phyloP scores from a whole-genome alignment of 352 stramenopile genomes.

The Pythium pectinolyticum region DNA sequence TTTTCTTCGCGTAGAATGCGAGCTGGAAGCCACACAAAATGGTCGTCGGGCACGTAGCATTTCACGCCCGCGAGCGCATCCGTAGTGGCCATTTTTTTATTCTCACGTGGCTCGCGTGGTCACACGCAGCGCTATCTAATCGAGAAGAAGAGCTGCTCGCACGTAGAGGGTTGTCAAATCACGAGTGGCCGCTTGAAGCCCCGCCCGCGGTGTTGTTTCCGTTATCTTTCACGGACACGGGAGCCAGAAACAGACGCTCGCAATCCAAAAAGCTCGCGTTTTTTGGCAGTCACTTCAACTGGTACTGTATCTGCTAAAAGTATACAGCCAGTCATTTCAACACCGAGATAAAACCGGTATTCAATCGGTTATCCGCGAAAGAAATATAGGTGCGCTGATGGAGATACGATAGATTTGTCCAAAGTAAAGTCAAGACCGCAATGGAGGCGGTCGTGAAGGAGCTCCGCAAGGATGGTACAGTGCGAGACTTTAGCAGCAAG shows the following conservation, averaged over 20 bases:
- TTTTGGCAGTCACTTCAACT: conserved; percentile 30
- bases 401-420: neutral
- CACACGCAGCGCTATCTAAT: neutral
- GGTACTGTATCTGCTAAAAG: conserved; percentile 19
- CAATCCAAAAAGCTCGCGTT: too few species aligned
- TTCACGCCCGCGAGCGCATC: conserved; percentile 45
- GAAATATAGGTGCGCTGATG: neutral
- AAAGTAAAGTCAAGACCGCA: neutral
- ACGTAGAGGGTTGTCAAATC: neutral
- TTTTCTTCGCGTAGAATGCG: conserved; percentile 67
- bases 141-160: neutral
- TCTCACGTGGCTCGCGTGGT: neutral
- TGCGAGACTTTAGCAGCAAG: neutral
- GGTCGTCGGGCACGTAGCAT: conserved; percentile 83
- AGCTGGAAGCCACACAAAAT: conserved; percentile 74
- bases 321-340: conserved; percentile 18
- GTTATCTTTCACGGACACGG: neutral
- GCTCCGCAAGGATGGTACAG: conserved; percentile 74
- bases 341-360: conserved; percentile 7
- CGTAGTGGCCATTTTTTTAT: conserved; percentile 22
- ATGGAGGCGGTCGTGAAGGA: conserved; percentile 77
- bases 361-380: neutral
- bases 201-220: too few species aligned
- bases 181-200: neutral
- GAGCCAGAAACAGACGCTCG: conserved; percentile 14